Conservation (phyloP, 2,329 filamentous ascomycete genomes). For the Herpotrichia juniperi region DNA sequence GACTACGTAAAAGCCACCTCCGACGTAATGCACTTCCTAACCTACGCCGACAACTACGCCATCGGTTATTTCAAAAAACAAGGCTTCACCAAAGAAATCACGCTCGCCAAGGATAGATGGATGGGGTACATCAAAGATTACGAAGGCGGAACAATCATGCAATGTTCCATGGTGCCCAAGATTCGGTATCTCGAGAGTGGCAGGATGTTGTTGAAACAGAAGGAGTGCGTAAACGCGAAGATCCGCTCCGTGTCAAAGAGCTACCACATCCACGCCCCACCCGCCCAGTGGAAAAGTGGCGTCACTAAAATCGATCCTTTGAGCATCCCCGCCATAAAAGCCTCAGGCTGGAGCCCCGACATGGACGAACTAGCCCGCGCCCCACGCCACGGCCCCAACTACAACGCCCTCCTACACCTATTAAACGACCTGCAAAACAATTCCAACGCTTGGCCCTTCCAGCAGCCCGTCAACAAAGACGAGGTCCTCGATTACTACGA, state of each 20-base stretch:
- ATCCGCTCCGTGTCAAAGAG: conserved; percentile 89
- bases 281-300: conserved; percentile 82
- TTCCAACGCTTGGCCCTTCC: conserved; percentile 91
- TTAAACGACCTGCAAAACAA: conserved; percentile 97
- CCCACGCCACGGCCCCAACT: conserved; percentile 93
- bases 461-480: conserved; percentile 90
- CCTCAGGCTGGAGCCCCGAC: conserved; percentile 92
- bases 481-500: conserved; percentile 99
- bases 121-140: conserved; percentile 99
- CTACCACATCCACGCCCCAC: conserved; percentile 84
- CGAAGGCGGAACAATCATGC: conserved; percentile 98
- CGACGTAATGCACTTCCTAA: conserved; percentile 97
- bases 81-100: conserved; percentile 98
- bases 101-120: conserved; percentile 86
- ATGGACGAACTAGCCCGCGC: conserved; percentile 98
- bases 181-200: conserved; percentile 93
- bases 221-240: conserved; percentile 92
- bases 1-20: conserved; percentile 97
- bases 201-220: conserved; percentile 95
- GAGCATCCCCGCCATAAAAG: conserved; percentile 83
- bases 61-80: conserved; percentile 99
- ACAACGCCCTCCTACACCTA: conserved; percentile 89
- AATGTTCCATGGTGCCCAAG: conserved; percentile 94
- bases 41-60: conserved; percentile 98
- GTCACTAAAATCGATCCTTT: conserved; percentile 79